These are phyloP conservation scores for Eimeria brunetti DNA, from an alignment of 169 alveolate genomes.

Conservation along the genomic window DNA sequence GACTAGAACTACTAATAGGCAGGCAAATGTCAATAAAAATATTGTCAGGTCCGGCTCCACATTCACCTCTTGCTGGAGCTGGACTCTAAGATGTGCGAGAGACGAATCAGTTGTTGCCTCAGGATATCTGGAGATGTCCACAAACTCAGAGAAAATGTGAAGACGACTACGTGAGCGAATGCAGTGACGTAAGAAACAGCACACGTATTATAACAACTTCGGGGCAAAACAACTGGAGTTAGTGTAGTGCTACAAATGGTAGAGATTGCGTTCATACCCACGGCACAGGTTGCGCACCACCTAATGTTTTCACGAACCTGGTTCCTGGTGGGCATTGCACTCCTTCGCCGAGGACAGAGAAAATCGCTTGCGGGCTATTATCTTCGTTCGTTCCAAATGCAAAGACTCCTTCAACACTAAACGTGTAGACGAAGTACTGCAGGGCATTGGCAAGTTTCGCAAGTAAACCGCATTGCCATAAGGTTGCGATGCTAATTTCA, in stretches of 20 bases:
- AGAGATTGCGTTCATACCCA: background rate
- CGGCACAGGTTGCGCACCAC: background rate
- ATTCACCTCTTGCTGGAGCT: constrained; percentile 49
- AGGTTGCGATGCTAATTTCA: background rate
- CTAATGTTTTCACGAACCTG: background rate
- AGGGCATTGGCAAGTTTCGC: background rate
- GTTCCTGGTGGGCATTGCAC: constrained; percentile 53
- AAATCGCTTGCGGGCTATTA: constrained; percentile 55
- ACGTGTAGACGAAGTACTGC: constrained; percentile 77
- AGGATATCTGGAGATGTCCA: constrained; percentile 25
- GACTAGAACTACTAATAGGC: constrained; percentile 34
- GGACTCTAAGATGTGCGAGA: constrained; percentile 59
- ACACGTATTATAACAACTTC: background rate
- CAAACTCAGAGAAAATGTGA: background rate
- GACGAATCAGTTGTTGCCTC: constrained; percentile 54
- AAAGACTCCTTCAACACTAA: constrained; percentile 59
- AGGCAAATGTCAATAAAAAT: constrained; percentile 43
- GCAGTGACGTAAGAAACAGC: background rate
- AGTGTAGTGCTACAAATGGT: background rate
- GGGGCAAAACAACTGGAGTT: background rate
- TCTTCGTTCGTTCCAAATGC: constrained; percentile 72
- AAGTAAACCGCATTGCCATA: background rate
- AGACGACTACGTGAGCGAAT: background rate
- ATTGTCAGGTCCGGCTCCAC: constrained; percentile 67
- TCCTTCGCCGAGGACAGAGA: constrained; percentile 73